These are phyloP conservation scores for Ascomycota sp. DNA, from an alignment of 2,329 filamentous ascomycete genomes.

Conservation along the genomic window DNA sequence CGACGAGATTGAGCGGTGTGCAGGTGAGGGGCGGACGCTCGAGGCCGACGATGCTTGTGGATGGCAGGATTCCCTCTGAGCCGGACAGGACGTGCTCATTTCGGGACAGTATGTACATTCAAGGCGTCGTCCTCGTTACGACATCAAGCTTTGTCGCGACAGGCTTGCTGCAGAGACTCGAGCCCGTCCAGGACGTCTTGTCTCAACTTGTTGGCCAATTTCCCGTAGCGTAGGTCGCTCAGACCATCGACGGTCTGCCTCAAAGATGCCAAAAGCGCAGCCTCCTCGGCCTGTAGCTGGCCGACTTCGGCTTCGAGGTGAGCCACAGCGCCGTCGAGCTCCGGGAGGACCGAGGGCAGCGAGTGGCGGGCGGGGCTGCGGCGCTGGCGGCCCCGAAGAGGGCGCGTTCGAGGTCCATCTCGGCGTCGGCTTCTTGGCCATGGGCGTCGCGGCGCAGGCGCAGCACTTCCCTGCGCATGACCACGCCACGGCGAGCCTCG, in stretches of 20 bases:
- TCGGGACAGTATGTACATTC: too few relatives aligned
- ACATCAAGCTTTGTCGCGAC: constrained; percentile 23
- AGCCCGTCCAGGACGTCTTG: constrained; percentile 50
- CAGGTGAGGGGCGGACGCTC: too few relatives aligned
- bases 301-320: constrained; percentile 50
- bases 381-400: constrained; percentile 31
- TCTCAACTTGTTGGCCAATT: constrained; percentile 43
- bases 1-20: too few relatives aligned
- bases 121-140: too few relatives aligned
- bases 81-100: too few relatives aligned
- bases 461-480: constrained; percentile 35
- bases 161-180: constrained; percentile 32
- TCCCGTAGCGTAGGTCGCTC: constrained; percentile 69
- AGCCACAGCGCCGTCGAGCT: constrained; percentile 44
- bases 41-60: too few relatives aligned
- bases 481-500: constrained; percentile 42
- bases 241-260: constrained; percentile 47
- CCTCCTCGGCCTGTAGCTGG: constrained; percentile 43
- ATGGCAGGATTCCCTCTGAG: too few relatives aligned
- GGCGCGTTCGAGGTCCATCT: constrained; percentile 42
- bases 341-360: constrained; percentile 42
- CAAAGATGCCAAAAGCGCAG: constrained; percentile 36
- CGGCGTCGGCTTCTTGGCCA: constrained; percentile 36
- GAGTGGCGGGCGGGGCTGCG: constrained; percentile 30
- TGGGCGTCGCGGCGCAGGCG: constrained; percentile 30